Evolutionary conservation across 208 protist genomes (phyloP).

Genomic region (Borovskyia barvae): DNA sequence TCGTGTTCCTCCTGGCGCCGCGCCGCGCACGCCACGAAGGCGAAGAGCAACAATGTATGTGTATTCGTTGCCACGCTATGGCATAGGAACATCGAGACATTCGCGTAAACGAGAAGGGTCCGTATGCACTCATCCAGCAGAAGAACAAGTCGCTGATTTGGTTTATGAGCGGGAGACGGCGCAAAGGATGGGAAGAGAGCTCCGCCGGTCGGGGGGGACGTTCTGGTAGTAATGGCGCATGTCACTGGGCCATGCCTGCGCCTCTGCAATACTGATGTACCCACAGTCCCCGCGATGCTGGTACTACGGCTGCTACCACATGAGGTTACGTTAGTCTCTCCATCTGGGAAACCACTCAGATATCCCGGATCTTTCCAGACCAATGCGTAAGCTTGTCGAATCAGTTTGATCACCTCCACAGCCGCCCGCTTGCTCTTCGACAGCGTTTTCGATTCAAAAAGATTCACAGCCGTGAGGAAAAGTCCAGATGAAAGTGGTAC

Average conservation of each 20-base stretch:
- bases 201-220: neutral
- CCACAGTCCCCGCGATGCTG: too few relatives aligned
- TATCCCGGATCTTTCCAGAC: constrained; percentile 55
- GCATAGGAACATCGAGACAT: constrained; percentile 60
- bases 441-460: constrained; percentile 67
- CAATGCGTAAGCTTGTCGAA: constrained; percentile 69
- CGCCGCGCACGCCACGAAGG: constrained; percentile 64
- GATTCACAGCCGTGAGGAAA: constrained; percentile 62
- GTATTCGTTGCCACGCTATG: constrained; percentile 48
- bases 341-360: too few relatives aligned
- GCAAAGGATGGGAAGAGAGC: constrained; percentile 28
- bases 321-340: too few relatives aligned
- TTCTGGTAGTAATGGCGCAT: too few relatives aligned
- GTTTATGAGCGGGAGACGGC: constrained; percentile 32
- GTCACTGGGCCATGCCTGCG: too few relatives aligned
- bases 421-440: constrained; percentile 53
- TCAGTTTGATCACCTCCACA: constrained; percentile 61
- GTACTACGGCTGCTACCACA: too few relatives aligned
- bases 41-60: constrained; percentile 51
- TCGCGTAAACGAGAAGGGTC: constrained; percentile 79
- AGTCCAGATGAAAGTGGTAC: constrained; percentile 42
- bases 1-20: constrained; percentile 36
- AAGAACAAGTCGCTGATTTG: constrained; percentile 28
- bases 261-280: too few relatives aligned
- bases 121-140: constrained; percentile 71